phyloP scores from a whole-genome alignment of 805 yeast genomes.

The Candida mattraensis region DNA sequence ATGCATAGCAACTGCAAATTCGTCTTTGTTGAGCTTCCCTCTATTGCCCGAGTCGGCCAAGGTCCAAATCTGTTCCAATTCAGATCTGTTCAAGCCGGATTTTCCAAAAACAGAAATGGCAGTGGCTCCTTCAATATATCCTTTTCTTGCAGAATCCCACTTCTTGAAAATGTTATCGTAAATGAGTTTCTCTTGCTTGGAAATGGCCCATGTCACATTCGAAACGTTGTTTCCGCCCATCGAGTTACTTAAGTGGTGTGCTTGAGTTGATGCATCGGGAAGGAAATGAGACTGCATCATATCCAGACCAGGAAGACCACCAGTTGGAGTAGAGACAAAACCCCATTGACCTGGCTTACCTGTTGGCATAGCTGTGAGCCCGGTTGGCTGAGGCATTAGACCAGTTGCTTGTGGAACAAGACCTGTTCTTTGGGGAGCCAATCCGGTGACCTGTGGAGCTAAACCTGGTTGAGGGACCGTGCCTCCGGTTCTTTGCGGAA shows the following conservation, averaged over 20 bases:
- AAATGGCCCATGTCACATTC: slow-evolving; percentile 77
- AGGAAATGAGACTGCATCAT: slow-evolving; percentile 66
- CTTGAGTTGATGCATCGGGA: slow-evolving; percentile 44
- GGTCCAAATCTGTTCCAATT: slow-evolving; percentile 89
- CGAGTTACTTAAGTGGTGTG: slow-evolving; percentile 26
- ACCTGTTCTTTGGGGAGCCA: slow-evolving; percentile 37
- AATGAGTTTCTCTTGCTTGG: slow-evolving; percentile 81
- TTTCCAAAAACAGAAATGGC: slow-evolving; percentile 88
- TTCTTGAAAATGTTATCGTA: slow-evolving; percentile 86
- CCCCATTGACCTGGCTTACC: slow-evolving; percentile 85
- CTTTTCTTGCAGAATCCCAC: slow-evolving; percentile 72
- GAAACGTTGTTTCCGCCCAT: slow-evolving; percentile 37
- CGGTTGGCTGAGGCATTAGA: slow-evolving; percentile 43
- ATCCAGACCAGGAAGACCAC: slow-evolving; percentile 70
- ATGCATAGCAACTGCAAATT: slow-evolving; percentile 97
- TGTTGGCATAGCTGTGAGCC: slow-evolving; percentile 49
- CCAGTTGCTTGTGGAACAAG: slow-evolving; percentile 30
- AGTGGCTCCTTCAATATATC: slow-evolving; percentile 72
- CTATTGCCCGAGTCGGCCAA: slow-evolving; percentile 79
- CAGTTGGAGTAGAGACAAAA: slow-evolving; percentile 64
- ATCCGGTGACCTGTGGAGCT: slow-evolving; percentile 23
- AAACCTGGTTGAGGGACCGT: slow-evolving; percentile 38
- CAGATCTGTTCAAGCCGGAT: slow-evolving; percentile 83
- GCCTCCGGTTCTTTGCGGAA: slow-evolving; percentile 13
- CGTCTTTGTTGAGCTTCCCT: slow-evolving; percentile 84